Percentiles rank a stretch among this genome's conserved stretches.
Conservation (phyloP, 768 basidiomycete species). For the Rhizopogon vinicolor region DNA sequence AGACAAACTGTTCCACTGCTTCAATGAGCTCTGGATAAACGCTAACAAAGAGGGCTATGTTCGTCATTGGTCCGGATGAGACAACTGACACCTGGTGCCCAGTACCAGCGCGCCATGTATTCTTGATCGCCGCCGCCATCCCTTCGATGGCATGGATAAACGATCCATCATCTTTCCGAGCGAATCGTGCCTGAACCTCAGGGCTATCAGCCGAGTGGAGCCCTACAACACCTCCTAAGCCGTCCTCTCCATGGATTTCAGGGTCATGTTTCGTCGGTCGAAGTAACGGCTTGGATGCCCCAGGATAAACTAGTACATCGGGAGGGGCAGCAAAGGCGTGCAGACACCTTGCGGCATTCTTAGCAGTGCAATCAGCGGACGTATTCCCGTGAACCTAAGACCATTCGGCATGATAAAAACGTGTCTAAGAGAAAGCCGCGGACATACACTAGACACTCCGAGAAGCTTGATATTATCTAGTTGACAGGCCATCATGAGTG, state of each 20-base stretch:
- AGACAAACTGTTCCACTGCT: slow-evolving; percentile 46
- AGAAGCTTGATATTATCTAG: slow-evolving; percentile 61
- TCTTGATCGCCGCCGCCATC: slow-evolving; percentile 51
- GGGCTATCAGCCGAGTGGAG: slow-evolving; percentile 49
- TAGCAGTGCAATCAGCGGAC: slow-evolving; percentile 49
- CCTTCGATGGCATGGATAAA: slow-evolving; percentile 60
- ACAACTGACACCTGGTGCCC: slow-evolving; percentile 65
- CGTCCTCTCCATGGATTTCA: slow-evolving; percentile 80
- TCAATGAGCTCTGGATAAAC: slow-evolving; percentile 51
- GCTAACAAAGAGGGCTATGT: slow-evolving; percentile 63
- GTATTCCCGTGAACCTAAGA: slow-evolving; percentile 83
- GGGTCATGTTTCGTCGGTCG: slow-evolving; percentile 58
- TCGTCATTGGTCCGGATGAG: slow-evolving; percentile 84
- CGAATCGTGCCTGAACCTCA: slow-evolving; percentile 47
- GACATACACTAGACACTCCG: slow-evolving; percentile 76
- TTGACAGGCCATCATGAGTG: slow-evolving; percentile 73
- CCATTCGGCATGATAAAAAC: neutral
- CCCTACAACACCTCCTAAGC: slow-evolving; percentile 81
- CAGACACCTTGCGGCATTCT: slow-evolving; percentile 76
- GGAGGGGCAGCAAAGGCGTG: slow-evolving; percentile 65
- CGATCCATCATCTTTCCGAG: slow-evolving; percentile 36
- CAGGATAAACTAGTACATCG: slow-evolving; percentile 59
- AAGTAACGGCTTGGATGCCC: slow-evolving; percentile 67
- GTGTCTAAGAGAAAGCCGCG: neutral
- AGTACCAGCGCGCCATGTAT: slow-evolving; percentile 51